A percentile compares a stretch with the other conserved stretches of the same genome.
Conservation (phyloP, 345 rosid species). For the Syzygium jambos region DNA sequence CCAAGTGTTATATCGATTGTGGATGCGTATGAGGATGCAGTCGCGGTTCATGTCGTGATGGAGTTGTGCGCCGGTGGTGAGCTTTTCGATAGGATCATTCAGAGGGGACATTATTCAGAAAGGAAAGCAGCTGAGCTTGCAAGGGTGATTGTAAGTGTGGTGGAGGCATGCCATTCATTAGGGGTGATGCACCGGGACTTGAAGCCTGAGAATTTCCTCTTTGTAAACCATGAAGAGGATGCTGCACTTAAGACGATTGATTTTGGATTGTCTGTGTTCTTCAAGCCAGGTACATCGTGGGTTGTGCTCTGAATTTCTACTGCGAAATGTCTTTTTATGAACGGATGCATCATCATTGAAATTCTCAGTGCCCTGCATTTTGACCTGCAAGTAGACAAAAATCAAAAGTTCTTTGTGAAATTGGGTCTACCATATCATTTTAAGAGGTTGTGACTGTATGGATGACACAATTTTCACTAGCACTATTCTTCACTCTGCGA, state of each 20-base stretch:
- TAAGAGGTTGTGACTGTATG: background rate
- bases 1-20: slow-evolving; percentile 79
- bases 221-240: slow-evolving; percentile 59
- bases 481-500: background rate
- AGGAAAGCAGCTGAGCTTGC: slow-evolving; percentile 84
- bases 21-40: slow-evolving; percentile 86
- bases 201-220: slow-evolving; percentile 97
- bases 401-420: background rate
- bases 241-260: slow-evolving; percentile 76
- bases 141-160: slow-evolving; percentile 68
- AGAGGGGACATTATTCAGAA: slow-evolving; percentile 83
- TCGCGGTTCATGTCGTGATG: slow-evolving; percentile 86
- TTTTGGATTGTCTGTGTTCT: slow-evolving; percentile 91
- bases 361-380: background rate
- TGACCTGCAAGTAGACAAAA: background rate
- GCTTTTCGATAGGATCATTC: slow-evolving; percentile 86
- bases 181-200: slow-evolving; percentile 98
- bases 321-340: background rate
- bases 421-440: background rate
- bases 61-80: slow-evolving; percentile 95
- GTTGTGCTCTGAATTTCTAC: background rate
- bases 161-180: slow-evolving; percentile 86
- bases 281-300: slow-evolving; percentile 60
- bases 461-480: background rate
- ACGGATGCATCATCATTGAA: background rate